A percentile compares a stretch with the other conserved stretches of the same genome.
These are phyloP conservation scores for Selaginella moellendorffii DNA, from an alignment of 75 land plant genomes.

Conservation along the genomic window DNA sequence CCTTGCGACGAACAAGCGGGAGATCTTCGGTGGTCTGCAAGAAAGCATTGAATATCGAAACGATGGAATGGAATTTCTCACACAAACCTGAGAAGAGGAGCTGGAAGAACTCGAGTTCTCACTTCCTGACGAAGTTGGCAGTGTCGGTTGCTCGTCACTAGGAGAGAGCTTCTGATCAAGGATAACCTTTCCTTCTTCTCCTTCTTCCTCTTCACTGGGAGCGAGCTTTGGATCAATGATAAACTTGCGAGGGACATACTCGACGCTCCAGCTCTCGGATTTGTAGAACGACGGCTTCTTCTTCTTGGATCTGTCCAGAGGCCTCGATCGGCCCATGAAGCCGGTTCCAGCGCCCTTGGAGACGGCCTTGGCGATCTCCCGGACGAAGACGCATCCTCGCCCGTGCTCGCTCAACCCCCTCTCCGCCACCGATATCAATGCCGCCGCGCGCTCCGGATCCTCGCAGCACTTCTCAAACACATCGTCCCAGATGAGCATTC, in stretches of 20 bases:
- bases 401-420: conserved; percentile 19
- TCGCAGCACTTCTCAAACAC: conserved; percentile 24
- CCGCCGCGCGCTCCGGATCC: conserved; percentile 7
- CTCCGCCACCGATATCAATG: conserved; percentile 3
- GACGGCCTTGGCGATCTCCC: conserved; percentile 17
- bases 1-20: conserved; percentile 8
- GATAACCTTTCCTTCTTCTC: conserved; percentile 17
- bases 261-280: conserved; percentile 11
- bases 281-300: conserved; percentile 15
- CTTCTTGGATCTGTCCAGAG: conserved; percentile 5
- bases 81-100: too few species aligned
- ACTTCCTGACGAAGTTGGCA: background rate
- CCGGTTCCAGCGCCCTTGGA: conserved; percentile 22
- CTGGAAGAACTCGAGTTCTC: background rate
- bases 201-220: background rate
- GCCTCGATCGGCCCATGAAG: conserved; percentile 14
- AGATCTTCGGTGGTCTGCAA: too few species aligned
- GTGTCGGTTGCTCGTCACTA: background rate
- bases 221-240: conserved; percentile 22
- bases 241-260: conserved; percentile 24
- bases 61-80: too few species aligned
- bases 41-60: too few species aligned
- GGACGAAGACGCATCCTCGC: conserved; percentile 26
- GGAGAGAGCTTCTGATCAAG: conserved; percentile 21
- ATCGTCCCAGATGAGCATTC: conserved; percentile 33